Evolutionary conservation across 2,329 filamentous ascomycete genomes (phyloP).

Genomic region (Fusarium tjaetaba): DNA sequence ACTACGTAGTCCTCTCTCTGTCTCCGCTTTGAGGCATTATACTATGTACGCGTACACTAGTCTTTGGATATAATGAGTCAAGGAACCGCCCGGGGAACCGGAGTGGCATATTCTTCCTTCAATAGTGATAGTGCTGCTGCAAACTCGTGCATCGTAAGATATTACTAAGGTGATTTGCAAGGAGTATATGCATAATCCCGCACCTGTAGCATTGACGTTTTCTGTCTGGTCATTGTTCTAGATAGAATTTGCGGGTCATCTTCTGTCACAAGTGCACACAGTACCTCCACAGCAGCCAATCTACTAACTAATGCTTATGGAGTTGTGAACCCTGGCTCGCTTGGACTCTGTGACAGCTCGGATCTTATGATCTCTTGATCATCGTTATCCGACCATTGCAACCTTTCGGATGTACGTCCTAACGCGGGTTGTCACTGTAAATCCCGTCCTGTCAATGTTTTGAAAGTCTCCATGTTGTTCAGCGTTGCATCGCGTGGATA

Average conservation of each 20-base stretch:
- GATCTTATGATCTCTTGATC: background rate
- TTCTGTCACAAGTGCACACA: background rate
- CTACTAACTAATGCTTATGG: background rate
- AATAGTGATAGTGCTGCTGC: background rate
- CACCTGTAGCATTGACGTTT: background rate
- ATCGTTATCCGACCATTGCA: background rate
- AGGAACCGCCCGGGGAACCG: background rate
- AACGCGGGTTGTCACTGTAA: background rate
- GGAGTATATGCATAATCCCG: no score
- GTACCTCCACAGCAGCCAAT: background rate
- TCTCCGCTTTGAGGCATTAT: background rate
- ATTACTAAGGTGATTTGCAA: background rate
- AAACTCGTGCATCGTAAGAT: background rate
- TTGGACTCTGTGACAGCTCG: background rate
- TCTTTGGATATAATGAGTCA: background rate
- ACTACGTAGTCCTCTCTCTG: background rate
- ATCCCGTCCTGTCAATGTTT: background rate
- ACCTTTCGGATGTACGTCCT: background rate
- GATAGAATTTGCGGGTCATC: background rate
- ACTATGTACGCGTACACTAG: background rate
- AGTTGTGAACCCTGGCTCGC: background rate
- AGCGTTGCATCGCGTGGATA: background rate
- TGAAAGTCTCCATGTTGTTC: background rate
- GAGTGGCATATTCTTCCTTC: background rate
- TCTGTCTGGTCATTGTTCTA: background rate